Evolutionary conservation across 2,329 filamentous ascomycete species (phyloP), one percentile per base, ranked within the genome.

Genomic region (Penicillium sumatraense): DNA sequence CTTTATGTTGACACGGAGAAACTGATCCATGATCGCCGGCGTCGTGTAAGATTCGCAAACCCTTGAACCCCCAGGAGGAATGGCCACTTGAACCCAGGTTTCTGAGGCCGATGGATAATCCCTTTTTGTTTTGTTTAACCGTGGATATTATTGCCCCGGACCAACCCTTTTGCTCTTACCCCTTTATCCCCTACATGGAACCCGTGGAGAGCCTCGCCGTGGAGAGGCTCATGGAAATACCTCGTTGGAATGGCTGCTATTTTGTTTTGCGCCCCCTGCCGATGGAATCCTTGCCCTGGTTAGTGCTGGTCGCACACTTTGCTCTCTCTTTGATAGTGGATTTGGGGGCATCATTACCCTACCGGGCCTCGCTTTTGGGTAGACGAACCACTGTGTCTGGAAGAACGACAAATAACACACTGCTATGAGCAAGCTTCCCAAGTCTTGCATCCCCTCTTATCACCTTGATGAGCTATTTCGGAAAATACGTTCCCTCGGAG

Each of bases 1-100:
- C 81, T 96, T 75, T 96, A 96, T 82, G 83, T 90, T 79, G 84
- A 87, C 66, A 95, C 90, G 49, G 91, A 95, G 77, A 84, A 84
- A 72, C 82, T 89, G 74, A 93, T 95, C 66, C 86, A 90, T 68
- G 86, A 91, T 61, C 82, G 89, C 58, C 72, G 72, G 47, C 72
- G 72, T 51, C 71, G 70, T 42, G 69, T 74, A 55, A 72, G 72
- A 59, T 74, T 75, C 54, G 65, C 63, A 45, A 65, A 58, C 23
- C 60, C 67, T 53, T 72, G 67, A 71, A 51, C 27, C 23, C 44
- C 26, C 42, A 14, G 54, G 46, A 54, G 49, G 8, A 46, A 53
- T 52, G 48, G 36, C 59, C 58, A 26, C 49, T 35, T 50, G 38
- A 44, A 44, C 16, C 18, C 42, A 44, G 23, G n/a, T 41, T 41